These are phyloP conservation scores for Eleusine coracana DNA, from an alignment of 176 grass and related monocot species.

Conservation along the genomic window DNA sequence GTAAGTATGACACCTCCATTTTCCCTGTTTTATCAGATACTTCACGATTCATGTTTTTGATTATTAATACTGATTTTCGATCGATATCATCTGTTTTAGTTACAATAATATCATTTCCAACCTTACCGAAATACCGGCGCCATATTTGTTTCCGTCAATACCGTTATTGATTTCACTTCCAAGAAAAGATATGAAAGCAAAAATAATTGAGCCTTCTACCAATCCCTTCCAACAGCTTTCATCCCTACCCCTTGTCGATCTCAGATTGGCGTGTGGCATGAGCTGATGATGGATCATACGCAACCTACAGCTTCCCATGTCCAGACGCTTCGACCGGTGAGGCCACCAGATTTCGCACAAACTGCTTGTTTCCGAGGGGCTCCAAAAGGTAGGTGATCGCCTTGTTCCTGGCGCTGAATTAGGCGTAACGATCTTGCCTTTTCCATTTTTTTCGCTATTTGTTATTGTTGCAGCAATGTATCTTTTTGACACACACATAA, in stretches of 20 bases:
- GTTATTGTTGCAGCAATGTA: not conserved
- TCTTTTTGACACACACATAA: not conserved
- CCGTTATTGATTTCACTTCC: too few species aligned
- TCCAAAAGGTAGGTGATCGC: slow-evolving; percentile 23
- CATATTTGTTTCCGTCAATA: too few species aligned
- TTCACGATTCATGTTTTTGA: too few species aligned
- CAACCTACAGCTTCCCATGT: not conserved
- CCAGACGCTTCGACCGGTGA: not conserved
- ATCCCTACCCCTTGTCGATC: not conserved
- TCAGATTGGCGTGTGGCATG: not conserved
- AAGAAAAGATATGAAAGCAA: too few species aligned
- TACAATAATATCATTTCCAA: too few species aligned
- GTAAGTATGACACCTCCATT: too few species aligned
- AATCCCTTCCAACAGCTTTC: too few species aligned
- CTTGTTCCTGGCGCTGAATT: slow-evolving; percentile 1
- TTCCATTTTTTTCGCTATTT: not conserved
- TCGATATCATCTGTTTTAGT: too few species aligned
- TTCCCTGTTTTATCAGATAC: too few species aligned
- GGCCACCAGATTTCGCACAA: not conserved
- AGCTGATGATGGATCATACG: not conserved
- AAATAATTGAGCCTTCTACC: too few species aligned
- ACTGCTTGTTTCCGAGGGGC: not conserved
- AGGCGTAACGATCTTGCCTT: not conserved
- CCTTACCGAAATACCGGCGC: too few species aligned
- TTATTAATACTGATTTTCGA: too few species aligned